phyloP scores from a whole-genome alignment of 2,329 filamentous ascomycete species.

The Penicillium sp. region DNA sequence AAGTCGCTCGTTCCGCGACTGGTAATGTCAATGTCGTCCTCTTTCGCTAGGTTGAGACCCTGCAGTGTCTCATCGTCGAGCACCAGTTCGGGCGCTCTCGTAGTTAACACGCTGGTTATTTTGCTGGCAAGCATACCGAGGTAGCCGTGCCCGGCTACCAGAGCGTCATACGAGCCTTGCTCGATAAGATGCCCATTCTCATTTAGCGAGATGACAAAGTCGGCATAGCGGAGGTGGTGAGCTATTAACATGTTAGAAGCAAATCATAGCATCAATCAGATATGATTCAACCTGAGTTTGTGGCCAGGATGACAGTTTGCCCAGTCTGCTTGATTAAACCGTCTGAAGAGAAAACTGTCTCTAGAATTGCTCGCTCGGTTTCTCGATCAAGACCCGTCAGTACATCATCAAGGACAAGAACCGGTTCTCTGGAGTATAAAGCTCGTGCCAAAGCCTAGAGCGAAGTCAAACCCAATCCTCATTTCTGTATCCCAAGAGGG shows the following conservation, averaged over 20 bases:
- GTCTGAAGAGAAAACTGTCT: slow-evolving; percentile 42
- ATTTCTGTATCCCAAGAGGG: not conserved
- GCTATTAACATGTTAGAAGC: slow-evolving; percentile 7
- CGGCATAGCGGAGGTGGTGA: slow-evolving; percentile 31
- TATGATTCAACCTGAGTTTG: slow-evolving; percentile 25
- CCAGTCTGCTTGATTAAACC: slow-evolving; percentile 40
- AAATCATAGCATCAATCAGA: not conserved
- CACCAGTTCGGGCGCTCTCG: slow-evolving; percentile 10
- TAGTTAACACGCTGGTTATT: not conserved
- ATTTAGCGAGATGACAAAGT: slow-evolving; percentile 35
- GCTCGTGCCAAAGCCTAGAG: slow-evolving; percentile 46
- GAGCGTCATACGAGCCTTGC: slow-evolving; percentile 31
- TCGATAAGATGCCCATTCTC: slow-evolving; percentile 30
- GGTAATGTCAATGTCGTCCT: slow-evolving; percentile 15
- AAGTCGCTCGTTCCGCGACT: slow-evolving; percentile 37
- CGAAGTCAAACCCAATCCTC: not conserved
- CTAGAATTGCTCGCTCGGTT: slow-evolving; percentile 45
- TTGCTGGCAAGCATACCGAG: slow-evolving; percentile 6
- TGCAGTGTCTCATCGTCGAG: slow-evolving; percentile 26
- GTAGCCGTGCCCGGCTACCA: slow-evolving; percentile 27
- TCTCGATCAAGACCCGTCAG: slow-evolving; percentile 48
- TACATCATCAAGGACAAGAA: slow-evolving; percentile 50
- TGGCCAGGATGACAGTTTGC: slow-evolving; percentile 38
- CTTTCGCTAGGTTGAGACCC: slow-evolving; percentile 23
- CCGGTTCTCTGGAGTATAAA: slow-evolving; percentile 45